Conservation (phyloP, 2,329 filamentous ascomycete genomes). For the Colletotrichum eremochloae region DNA sequence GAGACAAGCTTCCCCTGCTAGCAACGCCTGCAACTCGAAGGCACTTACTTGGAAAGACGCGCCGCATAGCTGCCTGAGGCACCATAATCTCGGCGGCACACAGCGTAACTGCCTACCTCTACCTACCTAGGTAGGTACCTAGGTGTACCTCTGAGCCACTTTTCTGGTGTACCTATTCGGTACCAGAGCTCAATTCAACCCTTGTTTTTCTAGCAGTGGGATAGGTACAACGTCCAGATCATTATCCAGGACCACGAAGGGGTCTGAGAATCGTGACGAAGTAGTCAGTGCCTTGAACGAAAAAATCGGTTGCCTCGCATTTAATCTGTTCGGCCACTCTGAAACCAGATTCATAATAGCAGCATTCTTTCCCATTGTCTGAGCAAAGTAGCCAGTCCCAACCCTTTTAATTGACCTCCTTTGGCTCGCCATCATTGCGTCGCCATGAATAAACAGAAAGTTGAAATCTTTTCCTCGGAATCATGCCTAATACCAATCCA, state of each 20-base stretch:
- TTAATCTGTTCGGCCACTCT: slow-evolving; percentile 27
- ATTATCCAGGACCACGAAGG: neutral
- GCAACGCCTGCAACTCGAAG: slow-evolving; percentile 9
- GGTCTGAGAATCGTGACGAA: neutral
- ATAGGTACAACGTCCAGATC: neutral
- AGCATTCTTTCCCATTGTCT: slow-evolving; percentile 38
- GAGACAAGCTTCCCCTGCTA: slow-evolving; percentile 40
- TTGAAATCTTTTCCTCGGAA: slow-evolving; percentile 42
- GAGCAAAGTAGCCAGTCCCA: slow-evolving; percentile 41
- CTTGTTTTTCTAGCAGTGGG: neutral
- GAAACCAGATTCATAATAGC: slow-evolving; percentile 31
- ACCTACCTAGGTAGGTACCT: no score
- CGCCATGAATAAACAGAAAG: slow-evolving; percentile 42
- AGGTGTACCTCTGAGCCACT: neutral
- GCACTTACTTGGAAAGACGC: slow-evolving; percentile 1
- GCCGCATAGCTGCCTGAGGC: slow-evolving; percentile 42
- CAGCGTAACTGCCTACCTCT: neutral
- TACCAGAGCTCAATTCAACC: neutral
- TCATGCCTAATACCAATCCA: slow-evolving; percentile 42
- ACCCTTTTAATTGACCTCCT: slow-evolving; percentile 41
- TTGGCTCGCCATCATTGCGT: slow-evolving; percentile 40
- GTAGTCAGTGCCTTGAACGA: neutral
- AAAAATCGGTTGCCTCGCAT: slow-evolving; percentile 9
- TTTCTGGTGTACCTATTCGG: no score
- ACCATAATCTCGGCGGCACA: neutral